phyloP scores from a whole-genome alignment of 306 rosid genomes.

The Vicia sativa region DNA sequence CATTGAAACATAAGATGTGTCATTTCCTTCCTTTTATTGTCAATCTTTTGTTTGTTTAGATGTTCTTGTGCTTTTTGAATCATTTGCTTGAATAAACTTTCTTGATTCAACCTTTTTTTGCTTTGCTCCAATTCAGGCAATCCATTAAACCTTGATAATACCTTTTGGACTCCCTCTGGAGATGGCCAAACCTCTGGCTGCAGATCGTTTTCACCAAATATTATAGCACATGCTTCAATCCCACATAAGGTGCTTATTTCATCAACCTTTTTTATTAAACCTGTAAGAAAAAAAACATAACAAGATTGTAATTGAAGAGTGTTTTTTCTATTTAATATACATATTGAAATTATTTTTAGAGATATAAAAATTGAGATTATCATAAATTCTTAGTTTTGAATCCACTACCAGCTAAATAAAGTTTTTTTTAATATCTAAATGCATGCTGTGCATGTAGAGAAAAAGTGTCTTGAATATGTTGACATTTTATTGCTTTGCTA shows the following conservation, averaged over 20 bases:
- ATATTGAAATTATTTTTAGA: too few species aligned
- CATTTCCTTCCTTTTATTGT: conserved; percentile 33
- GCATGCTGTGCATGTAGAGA: too few species aligned
- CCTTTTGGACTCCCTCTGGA: not conserved
- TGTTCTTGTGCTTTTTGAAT: conserved; percentile 33
- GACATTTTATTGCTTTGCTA: too few species aligned
- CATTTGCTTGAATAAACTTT: conserved; percentile 32
- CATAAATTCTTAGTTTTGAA: too few species aligned
- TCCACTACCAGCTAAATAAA: too few species aligned
- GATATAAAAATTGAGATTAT: too few species aligned
- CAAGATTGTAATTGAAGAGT: not conserved
- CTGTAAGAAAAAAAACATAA: not conserved
- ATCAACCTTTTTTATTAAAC: conserved; percentile 27
- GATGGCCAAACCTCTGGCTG: conserved; percentile 51
- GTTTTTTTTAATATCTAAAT: too few species aligned
- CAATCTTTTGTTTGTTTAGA: conserved; percentile 17
- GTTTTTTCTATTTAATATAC: not conserved
- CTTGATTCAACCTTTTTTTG: conserved; percentile 41
- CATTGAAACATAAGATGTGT: conserved; percentile 19
- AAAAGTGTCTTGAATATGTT: too few species aligned
- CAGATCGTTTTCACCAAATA: conserved; percentile 30
- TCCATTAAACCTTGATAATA: conserved; percentile 18
- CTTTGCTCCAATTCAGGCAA: conserved; percentile 22
- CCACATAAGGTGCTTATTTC: conserved; percentile 39
- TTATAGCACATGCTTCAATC: conserved; percentile 42